Percentiles rank a stretch among this genome's conserved stretches.
Evolutionary conservation across 352 stramenopile genomes (phyloP).

Genomic region (Pythium inflatum): DNA sequence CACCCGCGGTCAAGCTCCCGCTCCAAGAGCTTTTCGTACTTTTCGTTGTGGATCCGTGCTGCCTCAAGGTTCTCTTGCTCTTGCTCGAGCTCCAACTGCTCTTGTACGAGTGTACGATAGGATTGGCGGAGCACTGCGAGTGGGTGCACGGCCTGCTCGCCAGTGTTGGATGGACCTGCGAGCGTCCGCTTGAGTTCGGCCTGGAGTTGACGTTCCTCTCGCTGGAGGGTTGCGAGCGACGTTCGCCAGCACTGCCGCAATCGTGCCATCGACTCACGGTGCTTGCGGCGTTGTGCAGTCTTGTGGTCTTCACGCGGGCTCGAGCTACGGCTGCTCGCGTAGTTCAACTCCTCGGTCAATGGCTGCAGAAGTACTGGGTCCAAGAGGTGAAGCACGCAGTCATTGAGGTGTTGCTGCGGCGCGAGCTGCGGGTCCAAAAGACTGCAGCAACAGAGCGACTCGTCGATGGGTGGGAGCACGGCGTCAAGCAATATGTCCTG

Average conservation of each 20-base stretch:
- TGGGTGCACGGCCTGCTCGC: too few species aligned
- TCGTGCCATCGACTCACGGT: constrained; percentile 18
- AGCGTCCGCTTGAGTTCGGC: too few species aligned
- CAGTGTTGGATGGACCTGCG: too few species aligned
- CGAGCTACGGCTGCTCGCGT: not conserved
- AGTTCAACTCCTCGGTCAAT: not conserved
- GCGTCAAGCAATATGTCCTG: too few species aligned
- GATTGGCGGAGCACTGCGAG: too few species aligned
- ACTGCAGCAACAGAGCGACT: not conserved
- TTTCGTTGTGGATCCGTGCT: not conserved
- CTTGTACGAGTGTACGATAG: too few species aligned
- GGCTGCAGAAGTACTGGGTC: too few species aligned
- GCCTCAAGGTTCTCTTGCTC: not conserved
- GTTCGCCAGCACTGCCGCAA: not conserved
- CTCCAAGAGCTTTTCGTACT: not conserved
- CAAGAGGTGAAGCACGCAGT: not conserved
- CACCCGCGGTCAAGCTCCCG: not conserved
- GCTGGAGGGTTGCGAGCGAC: too few species aligned
- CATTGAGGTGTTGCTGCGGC: not conserved
- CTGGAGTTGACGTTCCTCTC: too few species aligned
- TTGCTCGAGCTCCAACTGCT: constrained; percentile 1
- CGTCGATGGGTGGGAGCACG: not conserved
- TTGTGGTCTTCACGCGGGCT: not conserved
- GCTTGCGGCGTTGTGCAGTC: not conserved
- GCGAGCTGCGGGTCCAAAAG: not conserved